Evolutionary conservation across 2,329 filamentous ascomycete genomes (phyloP), one percentile per base, ranked within the genome.

Genomic region (Neobulgaria alba): DNA sequence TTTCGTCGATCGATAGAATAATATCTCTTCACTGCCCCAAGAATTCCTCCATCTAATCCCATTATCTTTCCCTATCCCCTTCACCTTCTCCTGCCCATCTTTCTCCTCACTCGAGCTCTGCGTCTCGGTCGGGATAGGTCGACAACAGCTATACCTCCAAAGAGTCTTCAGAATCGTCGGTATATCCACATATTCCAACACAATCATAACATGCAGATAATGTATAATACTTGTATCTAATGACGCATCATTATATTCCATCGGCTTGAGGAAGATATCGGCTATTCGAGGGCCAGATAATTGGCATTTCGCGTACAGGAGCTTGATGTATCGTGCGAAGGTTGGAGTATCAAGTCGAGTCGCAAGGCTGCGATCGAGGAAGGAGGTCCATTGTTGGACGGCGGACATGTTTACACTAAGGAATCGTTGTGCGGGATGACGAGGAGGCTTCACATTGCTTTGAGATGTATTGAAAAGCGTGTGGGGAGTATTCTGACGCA

Each of bases 171-270:
- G 63, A 19, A 81, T 64, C 1, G 72, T 71, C 0, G 72, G 65
- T 3, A 71, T 66, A 48, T 77, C 69, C 45, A 81, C 62, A 43
- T 72, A 65, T 21, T 66, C 63, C 35, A 68, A 66, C 21, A 67
- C 61, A 32, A 72, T 65, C 34, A 82, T 67, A 14, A 68, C 62
- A 48, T 79, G 67, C 8, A 82, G 57, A 55, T 80, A 83, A n/a
- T 65, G 67, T 0, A 71, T 68, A 7, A 79, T 66, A 47, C 75
- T 70, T 7, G 75, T 73, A 49, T 82, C 77, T 52, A 78, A 68
- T 42, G 62, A 69, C 20, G 48, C 39, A 53, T 72, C 63, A 46
- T 56, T 49, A 49, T 60, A 54, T 15, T 64, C 61, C 32, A 67
- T 67, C 2, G 78, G 77, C 17, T 68, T 68, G 30, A 83, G 63